Evolutionary conservation across 2,329 filamentous ascomycete genomes (phyloP), one percentile per base, ranked within the genome.

Genomic region (Sporothrix euskadiensis): DNA sequence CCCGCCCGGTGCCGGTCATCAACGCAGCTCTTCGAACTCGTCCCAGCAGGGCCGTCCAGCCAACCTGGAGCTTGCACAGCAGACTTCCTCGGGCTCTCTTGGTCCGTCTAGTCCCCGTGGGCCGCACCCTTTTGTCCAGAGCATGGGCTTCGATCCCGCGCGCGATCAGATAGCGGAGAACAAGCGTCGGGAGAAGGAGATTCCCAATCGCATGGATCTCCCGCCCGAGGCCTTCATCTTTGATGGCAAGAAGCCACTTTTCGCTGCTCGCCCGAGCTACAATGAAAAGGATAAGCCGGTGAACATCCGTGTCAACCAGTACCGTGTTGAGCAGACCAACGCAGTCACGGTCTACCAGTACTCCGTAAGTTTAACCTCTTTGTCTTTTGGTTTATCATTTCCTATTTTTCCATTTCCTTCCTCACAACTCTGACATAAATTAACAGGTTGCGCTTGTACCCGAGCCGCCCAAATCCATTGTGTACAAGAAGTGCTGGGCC

Each of bases 401-500:
- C 35, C 35, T 35, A 35, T 5, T 35, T 35, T 8, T 35, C 9
- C 63, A 35, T 3, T 35, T 35, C 35, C 35, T 35, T 0, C 4
- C 8, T 35, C 35, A 5, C 9, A 32, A 4, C 8, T 47, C 39
- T 47, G 47, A 66, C 61, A 9, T n/a, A 30, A 22, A 8, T 39
- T 8, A 0, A 16, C n/a, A 94, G 92, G 84, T 97, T 35, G 79
- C 86, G 4, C 86, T 95, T 59, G 88, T 90, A 1, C 88, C 77
- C 0, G 89, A 89, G 9, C 83, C 82, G 0, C 87, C 91, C 73
- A 93, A 91, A 81, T 79, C 82, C 4, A 87, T 87, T 4, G 83
- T 96, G 4, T 86, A 94, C 78, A 90, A 89, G 80, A 94, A 93
- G 79, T 87, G 94, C 39, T 98, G 94, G 93, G 83, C 88, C 0